Conservation (phyloP, 495 filamentous ascomycete genomes). For the Tuber aestivum region DNA sequence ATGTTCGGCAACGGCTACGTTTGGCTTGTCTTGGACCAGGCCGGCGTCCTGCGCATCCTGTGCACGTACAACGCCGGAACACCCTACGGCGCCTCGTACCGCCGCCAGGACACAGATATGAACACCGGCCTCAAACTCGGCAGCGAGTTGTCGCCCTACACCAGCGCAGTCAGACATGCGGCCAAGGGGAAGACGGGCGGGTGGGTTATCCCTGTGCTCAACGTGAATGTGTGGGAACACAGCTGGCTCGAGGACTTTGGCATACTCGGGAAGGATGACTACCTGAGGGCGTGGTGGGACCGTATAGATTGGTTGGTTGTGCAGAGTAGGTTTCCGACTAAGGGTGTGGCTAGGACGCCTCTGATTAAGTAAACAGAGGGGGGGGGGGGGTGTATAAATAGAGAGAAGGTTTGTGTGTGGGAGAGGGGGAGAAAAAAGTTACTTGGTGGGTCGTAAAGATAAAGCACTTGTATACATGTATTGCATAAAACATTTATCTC, state of each 20-base stretch:
- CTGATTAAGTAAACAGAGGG: neutral
- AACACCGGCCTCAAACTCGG: conserved; percentile 54
- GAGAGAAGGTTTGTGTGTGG: neutral
- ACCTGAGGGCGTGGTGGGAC: conserved; percentile 78
- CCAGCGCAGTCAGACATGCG: conserved; percentile 1
- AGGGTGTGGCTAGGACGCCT: neutral
- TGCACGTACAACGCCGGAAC: conserved; percentile 87
- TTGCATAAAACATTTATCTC: neutral
- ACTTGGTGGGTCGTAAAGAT: neutral
- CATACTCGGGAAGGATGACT: conserved; percentile 68
- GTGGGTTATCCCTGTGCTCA: conserved; percentile 68
- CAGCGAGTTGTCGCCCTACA: conserved; percentile 3
- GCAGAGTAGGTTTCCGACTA: conserved; percentile 14
- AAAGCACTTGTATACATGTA: conserved; percentile 13
- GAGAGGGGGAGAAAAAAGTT: neutral
- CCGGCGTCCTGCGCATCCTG: conserved; percentile 61
- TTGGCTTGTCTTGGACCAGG: conserved; percentile 67
- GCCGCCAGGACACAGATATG: conserved; percentile 73
- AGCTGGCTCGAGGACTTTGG: conserved; percentile 83
- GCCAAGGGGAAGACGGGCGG: conserved; percentile 52
- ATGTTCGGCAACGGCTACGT: conserved; percentile 98
- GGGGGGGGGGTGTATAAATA: neutral
- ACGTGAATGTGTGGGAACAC: conserved; percentile 95
- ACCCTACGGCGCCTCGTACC: conserved; percentile 78
- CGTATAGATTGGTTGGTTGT: conserved; percentile 78